Conservation (phyloP, 345 rosid species). For the Nasturtium officinale region DNA sequence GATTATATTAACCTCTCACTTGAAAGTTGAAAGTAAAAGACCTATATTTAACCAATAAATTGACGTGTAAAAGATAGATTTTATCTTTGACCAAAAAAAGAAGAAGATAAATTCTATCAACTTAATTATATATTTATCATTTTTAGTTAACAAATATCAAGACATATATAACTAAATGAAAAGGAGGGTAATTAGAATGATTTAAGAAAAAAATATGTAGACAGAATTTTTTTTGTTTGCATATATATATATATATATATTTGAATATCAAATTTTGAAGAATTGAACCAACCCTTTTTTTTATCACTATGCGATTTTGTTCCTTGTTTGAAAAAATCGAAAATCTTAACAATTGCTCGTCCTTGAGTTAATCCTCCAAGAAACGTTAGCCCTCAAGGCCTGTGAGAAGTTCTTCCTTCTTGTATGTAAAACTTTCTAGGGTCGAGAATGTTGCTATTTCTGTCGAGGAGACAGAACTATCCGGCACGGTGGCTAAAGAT, state of each 20-base stretch:
- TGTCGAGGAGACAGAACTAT: neutral
- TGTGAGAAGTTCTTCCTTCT: neutral
- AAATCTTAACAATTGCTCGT: neutral
- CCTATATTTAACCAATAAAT: neutral
- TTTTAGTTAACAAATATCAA: no score
- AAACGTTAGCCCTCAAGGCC: neutral
- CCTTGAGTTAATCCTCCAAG: neutral
- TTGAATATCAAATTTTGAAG: neutral
- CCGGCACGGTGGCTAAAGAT: neutral
- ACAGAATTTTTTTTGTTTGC: neutral
- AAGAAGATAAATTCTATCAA: no score
- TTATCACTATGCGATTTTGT: neutral
- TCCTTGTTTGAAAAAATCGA: neutral
- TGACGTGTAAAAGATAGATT: neutral
- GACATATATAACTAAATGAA: constrained; percentile 9
- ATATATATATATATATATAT: neutral
- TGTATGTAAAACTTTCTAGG: neutral
- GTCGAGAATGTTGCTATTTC: neutral
- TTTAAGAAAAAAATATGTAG: neutral
- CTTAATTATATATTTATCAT: neutral
- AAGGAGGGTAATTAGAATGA: neutral
- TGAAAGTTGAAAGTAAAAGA: neutral
- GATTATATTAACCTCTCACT: neutral
- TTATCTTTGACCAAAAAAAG: no score
- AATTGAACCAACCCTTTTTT: neutral